Percentiles rank a stretch among this genome's conserved stretches.
These are phyloP conservation scores for Aphanomyces stellatus DNA, from an alignment of 352 stramenopile species.

Conservation along the genomic window DNA sequence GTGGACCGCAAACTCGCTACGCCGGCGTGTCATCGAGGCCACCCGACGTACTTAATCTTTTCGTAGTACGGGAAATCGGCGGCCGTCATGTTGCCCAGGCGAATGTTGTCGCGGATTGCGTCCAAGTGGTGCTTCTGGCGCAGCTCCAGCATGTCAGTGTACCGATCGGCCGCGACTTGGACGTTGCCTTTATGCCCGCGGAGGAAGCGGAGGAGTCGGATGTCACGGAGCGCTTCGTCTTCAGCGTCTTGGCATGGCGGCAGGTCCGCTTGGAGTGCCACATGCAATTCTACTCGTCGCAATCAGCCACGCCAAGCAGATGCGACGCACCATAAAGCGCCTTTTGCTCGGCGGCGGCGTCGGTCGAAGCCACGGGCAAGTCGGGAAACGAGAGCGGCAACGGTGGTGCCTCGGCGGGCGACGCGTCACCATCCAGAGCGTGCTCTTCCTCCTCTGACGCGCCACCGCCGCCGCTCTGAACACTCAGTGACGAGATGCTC, in stretches of 20 bases:
- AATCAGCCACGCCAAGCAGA: not conserved
- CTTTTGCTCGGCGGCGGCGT: conserved; percentile 51
- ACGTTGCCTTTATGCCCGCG: conserved; percentile 71
- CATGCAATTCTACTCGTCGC: conserved; percentile 36
- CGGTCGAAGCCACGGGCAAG: conserved; percentile 28
- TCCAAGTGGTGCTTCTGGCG: conserved; percentile 51
- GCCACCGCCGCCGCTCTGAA: too few relatives aligned
- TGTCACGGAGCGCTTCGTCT: conserved; percentile 42
- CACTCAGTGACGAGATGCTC: not conserved
- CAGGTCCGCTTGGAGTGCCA: conserved; percentile 53
- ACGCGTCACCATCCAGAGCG: not conserved
- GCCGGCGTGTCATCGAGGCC: too few relatives aligned
- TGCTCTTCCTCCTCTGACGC: not conserved
- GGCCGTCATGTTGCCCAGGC: conserved; percentile 33
- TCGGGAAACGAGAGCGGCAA: not conserved
- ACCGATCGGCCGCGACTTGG: conserved; percentile 44
- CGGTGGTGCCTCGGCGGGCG: not conserved
- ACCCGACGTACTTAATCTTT: conserved; percentile 44
- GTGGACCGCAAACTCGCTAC: too few relatives aligned
- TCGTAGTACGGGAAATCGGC: conserved; percentile 56
- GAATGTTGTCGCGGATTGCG: conserved; percentile 45
- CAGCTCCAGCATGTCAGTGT: conserved; percentile 51
- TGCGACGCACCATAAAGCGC: conserved; percentile 39
- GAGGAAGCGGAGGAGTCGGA: conserved; percentile 60
- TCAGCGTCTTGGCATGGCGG: conserved; percentile 31